Evolutionary conservation across 352 stramenopile species (phyloP), one percentile per base, ranked within the genome.

Genomic region (Pythium aquatile): DNA sequence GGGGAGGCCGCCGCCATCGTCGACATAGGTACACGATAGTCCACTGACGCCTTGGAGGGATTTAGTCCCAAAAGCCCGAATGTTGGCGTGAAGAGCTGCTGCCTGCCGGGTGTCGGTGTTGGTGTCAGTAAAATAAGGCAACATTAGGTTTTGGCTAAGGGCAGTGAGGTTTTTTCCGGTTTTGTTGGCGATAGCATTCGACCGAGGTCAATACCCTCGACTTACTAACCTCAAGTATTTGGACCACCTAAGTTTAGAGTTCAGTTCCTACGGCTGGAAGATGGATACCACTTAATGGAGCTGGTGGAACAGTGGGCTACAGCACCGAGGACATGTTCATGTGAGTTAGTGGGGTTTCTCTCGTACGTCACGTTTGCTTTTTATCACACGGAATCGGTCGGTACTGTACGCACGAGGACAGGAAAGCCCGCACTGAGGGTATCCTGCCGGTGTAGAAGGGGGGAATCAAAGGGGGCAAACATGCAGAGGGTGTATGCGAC

Each of bases 71-170:
- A 20, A 46, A 54, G 16, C 10, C 26, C 54, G 46, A 62, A 63
- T 59, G 54, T 58, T 68, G 62, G 55, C 47, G 54, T 52, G 40
- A 48, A 40, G 14, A 46, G 35, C 56, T 60, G 26, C 35, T 29
- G 20, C 9, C 49, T 55, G 14, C 39, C 26, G 39, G 37, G 44
- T n/a, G 44, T 30, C n/a, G n/a, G 4, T 51, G 47, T n/a, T n/a
- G n/a, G n/a, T n/a, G n/a, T n/a, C n/a, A n/a, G 47, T 35, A 72
- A 68, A 72, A 72, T 68, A 72, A 57, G 46, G 55, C 55, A 72
- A 72, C 65, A 72, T 68, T 72, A 68, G 65, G 65, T 72, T 72
- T 72, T 68, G 60, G 7, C 2, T 35, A 20, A 16, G 14, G 0
- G n/a, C 28, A 46, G 48, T 20, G 30, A 72, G 65, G 65, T 72